Evolutionary conservation across 176 grass and related monocot species (phyloP).

Genomic region (Triticum turgidum): DNA sequence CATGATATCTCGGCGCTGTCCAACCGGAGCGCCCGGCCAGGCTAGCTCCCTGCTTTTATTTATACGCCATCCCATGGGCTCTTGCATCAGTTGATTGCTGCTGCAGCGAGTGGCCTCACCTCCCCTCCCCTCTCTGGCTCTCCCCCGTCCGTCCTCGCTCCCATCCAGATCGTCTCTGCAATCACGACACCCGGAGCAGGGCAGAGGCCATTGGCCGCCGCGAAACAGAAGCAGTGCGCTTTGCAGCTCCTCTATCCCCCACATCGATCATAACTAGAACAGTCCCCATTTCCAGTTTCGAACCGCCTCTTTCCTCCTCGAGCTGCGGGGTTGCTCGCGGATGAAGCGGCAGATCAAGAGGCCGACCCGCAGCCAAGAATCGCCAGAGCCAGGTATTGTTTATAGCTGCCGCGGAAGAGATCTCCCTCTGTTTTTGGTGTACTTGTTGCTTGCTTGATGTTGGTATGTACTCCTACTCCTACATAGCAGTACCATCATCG

Average conservation of each 20-base stretch:
- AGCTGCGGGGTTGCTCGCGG: not conserved
- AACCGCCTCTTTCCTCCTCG: not conserved
- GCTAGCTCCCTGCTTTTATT: conserved; percentile 40
- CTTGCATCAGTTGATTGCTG: conserved; percentile 41
- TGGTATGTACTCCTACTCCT: not conserved
- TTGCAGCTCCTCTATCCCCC: not conserved
- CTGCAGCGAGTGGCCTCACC: not conserved
- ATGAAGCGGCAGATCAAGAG: conserved; percentile 50
- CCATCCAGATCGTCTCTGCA: not conserved
- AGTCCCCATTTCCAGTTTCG: conserved; percentile 16
- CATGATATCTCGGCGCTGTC: conserved; percentile 36
- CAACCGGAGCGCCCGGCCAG: conserved; percentile 1
- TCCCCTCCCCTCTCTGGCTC: not conserved
- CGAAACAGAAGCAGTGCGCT: conserved; percentile 6
- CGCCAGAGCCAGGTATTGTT: conserved; percentile 34
- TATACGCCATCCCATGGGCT: conserved; percentile 37
- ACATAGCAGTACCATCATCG: not conserved
- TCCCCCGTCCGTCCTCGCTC: not conserved
- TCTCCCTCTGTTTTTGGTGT: not conserved
- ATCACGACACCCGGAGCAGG: conserved; percentile 37
- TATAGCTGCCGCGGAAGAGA: not conserved
- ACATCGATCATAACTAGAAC: conserved; percentile 8
- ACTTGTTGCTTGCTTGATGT: not conserved
- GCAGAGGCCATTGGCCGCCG: conserved; percentile 22
- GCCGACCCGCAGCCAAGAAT: conserved; percentile 14